Evolutionary conservation across 2,329 filamentous ascomycete genomes (phyloP).

Genomic region (Pseudogymnoascus sp.): DNA sequence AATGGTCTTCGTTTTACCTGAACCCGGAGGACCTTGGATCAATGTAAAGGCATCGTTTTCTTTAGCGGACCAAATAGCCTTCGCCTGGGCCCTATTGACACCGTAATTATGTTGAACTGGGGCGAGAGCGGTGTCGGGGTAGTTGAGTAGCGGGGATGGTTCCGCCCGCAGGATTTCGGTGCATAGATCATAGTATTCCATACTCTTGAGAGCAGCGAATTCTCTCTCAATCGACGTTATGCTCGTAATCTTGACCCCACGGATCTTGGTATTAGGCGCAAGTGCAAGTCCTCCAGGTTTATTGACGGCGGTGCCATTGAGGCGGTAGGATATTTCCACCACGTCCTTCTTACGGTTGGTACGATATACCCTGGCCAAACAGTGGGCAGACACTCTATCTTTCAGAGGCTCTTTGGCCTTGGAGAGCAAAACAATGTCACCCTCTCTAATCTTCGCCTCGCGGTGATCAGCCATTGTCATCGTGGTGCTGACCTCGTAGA

Average conservation of each 20-base stretch:
- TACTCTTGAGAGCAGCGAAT: constrained; percentile 80
- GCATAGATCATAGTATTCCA: constrained; percentile 94
- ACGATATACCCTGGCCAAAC: constrained; percentile 75
- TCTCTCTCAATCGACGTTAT: constrained; percentile 94
- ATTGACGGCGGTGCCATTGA: constrained; percentile 49
- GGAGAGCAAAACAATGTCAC: constrained; percentile 84
- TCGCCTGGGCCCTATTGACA: constrained; percentile 82
- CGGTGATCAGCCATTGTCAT: constrained; percentile 65
- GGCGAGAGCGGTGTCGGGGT: constrained; percentile 64
- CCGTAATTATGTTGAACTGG: constrained; percentile 68
- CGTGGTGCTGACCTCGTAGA: constrained; percentile 81
- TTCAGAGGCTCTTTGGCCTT: constrained; percentile 63
- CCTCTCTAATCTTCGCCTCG: constrained; percentile 68
- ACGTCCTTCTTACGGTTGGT: constrained; percentile 73
- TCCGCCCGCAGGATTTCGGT: constrained; percentile 84
- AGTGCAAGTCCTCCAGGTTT: constrained; percentile 58
- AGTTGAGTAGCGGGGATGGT: constrained; percentile 80
- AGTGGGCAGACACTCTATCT: constrained; percentile 62
- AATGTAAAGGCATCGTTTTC: constrained; percentile 97
- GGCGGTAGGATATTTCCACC: constrained; percentile 78
- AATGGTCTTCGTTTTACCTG: constrained; percentile 97
- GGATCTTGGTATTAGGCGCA: constrained; percentile 61
- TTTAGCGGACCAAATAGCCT: constrained; percentile 82
- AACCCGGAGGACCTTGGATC: constrained; percentile 91
- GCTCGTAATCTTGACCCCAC: constrained; percentile 78